phyloP scores from a whole-genome alignment of 805 yeast species.

The Spathaspora passalidarum region DNA sequence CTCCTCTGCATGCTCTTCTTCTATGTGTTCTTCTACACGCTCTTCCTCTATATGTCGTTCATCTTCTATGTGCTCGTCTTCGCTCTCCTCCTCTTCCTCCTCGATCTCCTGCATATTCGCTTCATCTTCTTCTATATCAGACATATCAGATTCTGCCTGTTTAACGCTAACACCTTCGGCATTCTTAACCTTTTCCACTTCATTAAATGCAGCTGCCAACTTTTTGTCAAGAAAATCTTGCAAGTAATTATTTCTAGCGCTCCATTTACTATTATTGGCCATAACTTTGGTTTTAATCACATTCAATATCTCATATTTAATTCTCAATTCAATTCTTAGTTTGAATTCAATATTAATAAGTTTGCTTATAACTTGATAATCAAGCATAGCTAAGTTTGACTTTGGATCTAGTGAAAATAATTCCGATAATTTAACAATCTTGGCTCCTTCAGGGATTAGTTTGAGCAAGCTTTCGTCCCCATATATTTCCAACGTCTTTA shows the following conservation, averaged over 20 bases:
- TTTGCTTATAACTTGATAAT: conserved; percentile 23
- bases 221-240: conserved; percentile 26
- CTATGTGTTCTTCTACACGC: conserved; percentile 6
- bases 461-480: conserved; percentile 19
- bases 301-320: conserved; percentile 33
- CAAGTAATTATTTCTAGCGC: conserved; percentile 26
- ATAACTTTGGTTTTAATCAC: conserved; percentile 29
- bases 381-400: conserved; percentile 24
- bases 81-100: conserved; percentile 12
- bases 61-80: conserved; percentile 3
- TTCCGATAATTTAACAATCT: conserved; percentile 11
- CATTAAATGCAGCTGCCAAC: conserved; percentile 22
- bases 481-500: conserved; percentile 23
- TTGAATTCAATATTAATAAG: conserved; percentile 33
- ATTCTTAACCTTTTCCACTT: conserved; percentile 26
- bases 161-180: conserved; percentile 27
- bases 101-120: conserved; percentile 12
- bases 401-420: conserved; percentile 28
- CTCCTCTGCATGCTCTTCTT: conserved; percentile 3
- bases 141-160: conserved; percentile 17
- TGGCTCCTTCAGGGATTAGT: conserved; percentile 13
- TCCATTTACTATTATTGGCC: conserved; percentile 34
- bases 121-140: conserved; percentile 21
- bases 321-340: conserved; percentile 27
- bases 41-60: conserved; percentile 8